Conservation (phyloP, 495 filamentous ascomycete genomes). For the Astrothelium macrocarpum region DNA sequence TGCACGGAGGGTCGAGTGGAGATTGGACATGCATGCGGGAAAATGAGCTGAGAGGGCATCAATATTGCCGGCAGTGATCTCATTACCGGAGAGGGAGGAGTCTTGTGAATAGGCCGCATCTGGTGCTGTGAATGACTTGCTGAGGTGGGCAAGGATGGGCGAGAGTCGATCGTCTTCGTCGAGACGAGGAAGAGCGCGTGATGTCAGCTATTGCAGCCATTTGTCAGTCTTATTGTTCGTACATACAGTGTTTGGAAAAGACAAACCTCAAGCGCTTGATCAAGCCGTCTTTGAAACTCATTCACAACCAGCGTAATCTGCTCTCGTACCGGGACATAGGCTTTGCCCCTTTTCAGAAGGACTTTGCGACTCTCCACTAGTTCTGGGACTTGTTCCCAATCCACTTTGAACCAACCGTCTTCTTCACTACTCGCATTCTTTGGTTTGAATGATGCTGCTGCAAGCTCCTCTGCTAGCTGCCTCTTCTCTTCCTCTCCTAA, state of each 20-base stretch:
- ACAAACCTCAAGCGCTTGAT: constrained; percentile 68
- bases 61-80: constrained; percentile 68
- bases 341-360: constrained; percentile 69
- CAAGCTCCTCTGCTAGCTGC: constrained; percentile 43
- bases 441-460: constrained; percentile 32
- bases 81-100: constrained; percentile 42
- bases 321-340: constrained; percentile 81
- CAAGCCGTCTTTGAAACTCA: constrained; percentile 70
- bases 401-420: constrained; percentile 81
- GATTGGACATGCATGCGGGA: constrained; percentile 86
- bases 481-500: constrained; percentile 67
- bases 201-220: constrained; percentile 58
- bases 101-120: constrained; percentile 63
- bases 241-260: too few species aligned
- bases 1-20: constrained; percentile 73
- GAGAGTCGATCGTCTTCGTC: constrained; percentile 95
- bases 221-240: too few species aligned
- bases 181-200: constrained; percentile 77
- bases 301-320: constrained; percentile 80
- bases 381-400: constrained; percentile 88
- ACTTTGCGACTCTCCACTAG: constrained; percentile 72
- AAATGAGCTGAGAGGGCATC: constrained; percentile 79
- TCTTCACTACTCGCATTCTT: constrained; percentile 48
- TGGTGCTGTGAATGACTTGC: constrained; percentile 84
- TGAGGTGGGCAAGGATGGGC: constrained; percentile 86